Percentiles rank a stretch among this genome's conserved stretches.
phyloP scores from a whole-genome alignment of 2,329 filamentous ascomycete species.

The Zalaria sp. region DNA sequence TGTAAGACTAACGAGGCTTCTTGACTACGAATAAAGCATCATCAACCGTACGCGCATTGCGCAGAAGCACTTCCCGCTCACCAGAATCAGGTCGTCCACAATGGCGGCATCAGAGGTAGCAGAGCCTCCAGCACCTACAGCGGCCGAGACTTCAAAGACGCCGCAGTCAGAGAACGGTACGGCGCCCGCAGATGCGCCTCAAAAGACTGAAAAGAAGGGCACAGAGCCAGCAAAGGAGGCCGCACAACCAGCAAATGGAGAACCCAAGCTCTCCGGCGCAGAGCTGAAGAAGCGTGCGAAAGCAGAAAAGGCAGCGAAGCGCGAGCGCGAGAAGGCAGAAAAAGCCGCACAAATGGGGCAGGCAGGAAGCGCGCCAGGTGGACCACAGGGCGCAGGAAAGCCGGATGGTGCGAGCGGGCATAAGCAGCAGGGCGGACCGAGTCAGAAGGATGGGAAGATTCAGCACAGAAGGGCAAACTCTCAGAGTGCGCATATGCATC shows the following conservation, averaged over 20 bases:
- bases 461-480: neutral
- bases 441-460: neutral
- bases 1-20: too few relatives aligned
- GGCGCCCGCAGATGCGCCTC: neutral
- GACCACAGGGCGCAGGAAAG: conserved; percentile 49
- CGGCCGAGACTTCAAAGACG: neutral
- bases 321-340: conserved; percentile 37
- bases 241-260: conserved; percentile 6
- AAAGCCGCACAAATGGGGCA: conserved; percentile 8
- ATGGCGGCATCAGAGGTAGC: neutral
- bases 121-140: neutral
- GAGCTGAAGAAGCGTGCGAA: conserved; percentile 82
- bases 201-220: neutral
- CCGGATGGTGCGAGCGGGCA: neutral
- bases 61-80: neutral
- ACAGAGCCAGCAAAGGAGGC: neutral
- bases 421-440: neutral
- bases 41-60: too few relatives aligned
- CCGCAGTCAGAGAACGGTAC: neutral
- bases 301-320: conserved; percentile 77
- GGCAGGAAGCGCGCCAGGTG: conserved; percentile 32
- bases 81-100: neutral
- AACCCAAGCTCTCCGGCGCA: conserved; percentile 51
- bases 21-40: too few relatives aligned
- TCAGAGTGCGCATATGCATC: neutral